Evolutionary conservation across 371 early-diverging fungal species (phyloP), one percentile per base, ranked within the genome.

Genomic region (Circinella minor): DNA sequence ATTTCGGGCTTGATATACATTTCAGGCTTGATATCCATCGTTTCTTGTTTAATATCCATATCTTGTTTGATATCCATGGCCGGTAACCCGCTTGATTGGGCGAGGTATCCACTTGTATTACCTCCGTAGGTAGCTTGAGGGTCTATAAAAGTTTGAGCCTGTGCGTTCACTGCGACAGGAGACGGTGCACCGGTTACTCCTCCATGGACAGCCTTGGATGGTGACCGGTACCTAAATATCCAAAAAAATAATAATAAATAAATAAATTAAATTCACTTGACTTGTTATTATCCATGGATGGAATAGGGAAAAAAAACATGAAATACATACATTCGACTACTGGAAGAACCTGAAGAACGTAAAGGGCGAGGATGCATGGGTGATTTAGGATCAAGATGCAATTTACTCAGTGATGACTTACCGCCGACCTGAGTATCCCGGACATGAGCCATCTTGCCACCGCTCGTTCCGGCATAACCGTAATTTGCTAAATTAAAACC

Each of bases 391-490:
- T 64, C n/a, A 15, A 61, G n/a, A 36, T 17, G 48, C 15, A 57
- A 55, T 27, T 71, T 64, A 60, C 66, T 75, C 70, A 67, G 71
- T 59, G 69, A 65, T 61, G 67, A 78, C 76, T 77, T 82, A 80
- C 79, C 76, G 64, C 75, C 74, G 47, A 77, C 55, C 43, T 73
- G 73, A 55, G 68, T 75, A 39, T 83, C 81, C 63, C 79, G 73
- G 37, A 76, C 70, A 55, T 55, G 55, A 20, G 80, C 51, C 71
- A 80, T 78, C 55, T 81, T 72, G 49, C 83, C 83, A 46, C 78
- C 78, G 18, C 77, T 77, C 5, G 70, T 70, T 43, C 74, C 76
- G 37, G 71, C 55, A 57, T 80, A 79, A 18, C 77, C 74, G 61
- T 71, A 68, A 51, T 76, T 74, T 20, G 72, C 47, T 20, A 74